Evolutionary conservation across 2,329 filamentous ascomycete genomes (phyloP).

Genomic region (Myriosclerotinia duriaeana): DNA sequence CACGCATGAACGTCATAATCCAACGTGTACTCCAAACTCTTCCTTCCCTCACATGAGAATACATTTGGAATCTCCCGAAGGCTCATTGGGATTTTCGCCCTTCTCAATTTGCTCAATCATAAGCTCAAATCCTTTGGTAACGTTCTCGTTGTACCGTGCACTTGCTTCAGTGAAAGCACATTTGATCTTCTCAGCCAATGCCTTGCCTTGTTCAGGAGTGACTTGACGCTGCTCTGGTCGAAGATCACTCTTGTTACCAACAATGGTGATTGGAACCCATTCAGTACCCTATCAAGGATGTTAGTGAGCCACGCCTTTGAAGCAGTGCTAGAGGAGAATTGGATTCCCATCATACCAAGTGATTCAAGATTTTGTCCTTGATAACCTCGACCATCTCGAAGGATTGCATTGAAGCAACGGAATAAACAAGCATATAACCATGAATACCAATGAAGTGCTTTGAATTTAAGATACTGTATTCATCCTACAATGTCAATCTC

Average conservation of each 20-base stretch:
- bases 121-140: slow-evolving; percentile 86
- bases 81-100: slow-evolving; percentile 83
- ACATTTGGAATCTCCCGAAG: slow-evolving; percentile 78
- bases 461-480: slow-evolving; percentile 97
- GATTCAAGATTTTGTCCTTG: slow-evolving; percentile 94
- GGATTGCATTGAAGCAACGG: slow-evolving; percentile 87
- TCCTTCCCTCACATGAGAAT: slow-evolving; percentile 66
- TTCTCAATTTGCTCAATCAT: slow-evolving; percentile 96
- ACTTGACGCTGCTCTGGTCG: slow-evolving; percentile 92
- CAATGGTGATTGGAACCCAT: slow-evolving; percentile 87
- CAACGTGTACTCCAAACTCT: slow-evolving; percentile 13
- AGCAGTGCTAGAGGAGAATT: slow-evolving; percentile 1
- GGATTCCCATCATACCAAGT: slow-evolving; percentile 63
- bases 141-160: slow-evolving; percentile 91
- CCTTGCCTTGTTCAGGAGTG: slow-evolving; percentile 78
- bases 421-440: slow-evolving; percentile 98
- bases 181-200: slow-evolving; percentile 79
- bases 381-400: slow-evolving; percentile 98
- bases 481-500: slow-evolving; percentile 61
- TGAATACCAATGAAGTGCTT: slow-evolving; percentile 99
- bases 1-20: slow-evolving; percentile 20
- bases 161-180: slow-evolving; percentile 95
- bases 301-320: slow-evolving; percentile 17
- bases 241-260: slow-evolving; percentile 96
- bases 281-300: slow-evolving; percentile 71